These are phyloP conservation scores for Pythium angustatum DNA, from an alignment of 352 stramenopile species.

Conservation along the genomic window DNA sequence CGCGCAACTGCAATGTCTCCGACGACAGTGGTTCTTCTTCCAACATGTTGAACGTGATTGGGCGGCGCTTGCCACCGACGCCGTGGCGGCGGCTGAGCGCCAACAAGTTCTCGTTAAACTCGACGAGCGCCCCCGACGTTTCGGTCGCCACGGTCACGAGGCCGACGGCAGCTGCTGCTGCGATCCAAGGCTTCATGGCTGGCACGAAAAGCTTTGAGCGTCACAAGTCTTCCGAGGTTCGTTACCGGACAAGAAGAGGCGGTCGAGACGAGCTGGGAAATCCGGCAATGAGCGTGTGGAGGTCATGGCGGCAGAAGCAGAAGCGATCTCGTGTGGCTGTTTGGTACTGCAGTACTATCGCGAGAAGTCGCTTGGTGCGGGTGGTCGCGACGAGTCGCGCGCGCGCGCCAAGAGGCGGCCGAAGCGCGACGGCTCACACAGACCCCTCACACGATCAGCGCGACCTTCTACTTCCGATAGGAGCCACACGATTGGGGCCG, in stretches of 20 bases:
- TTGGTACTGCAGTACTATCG: too few relatives aligned
- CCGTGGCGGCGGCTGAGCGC: background rate
- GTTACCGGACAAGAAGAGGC: too few relatives aligned
- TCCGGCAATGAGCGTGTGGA: background rate
- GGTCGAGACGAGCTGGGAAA: background rate
- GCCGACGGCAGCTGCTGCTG: constrained; percentile 1
- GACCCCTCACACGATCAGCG: too few relatives aligned
- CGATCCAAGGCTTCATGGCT: constrained; percentile 3
- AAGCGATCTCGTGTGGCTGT: too few relatives aligned
- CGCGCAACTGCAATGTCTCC: constrained; percentile 7
- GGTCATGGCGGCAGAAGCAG: background rate
- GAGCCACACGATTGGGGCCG: constrained; percentile 3
- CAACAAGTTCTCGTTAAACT: constrained; percentile 30
- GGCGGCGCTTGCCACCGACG: background rate
- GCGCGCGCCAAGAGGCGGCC: background rate
- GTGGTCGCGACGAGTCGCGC: too few relatives aligned
- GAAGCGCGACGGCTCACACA: background rate
- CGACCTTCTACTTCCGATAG: background rate
- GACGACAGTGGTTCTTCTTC: constrained; percentile 15
- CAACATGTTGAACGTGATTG: constrained; percentile 30
- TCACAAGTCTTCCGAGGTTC: too few relatives aligned
- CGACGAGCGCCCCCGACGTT: constrained; percentile 20
- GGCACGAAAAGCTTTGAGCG: background rate
- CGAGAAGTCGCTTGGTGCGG: background rate
- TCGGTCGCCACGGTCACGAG: constrained; percentile 14